phyloP scores from a whole-genome alignment of 140 eudicot species.

The Anethum foeniculum region DNA sequence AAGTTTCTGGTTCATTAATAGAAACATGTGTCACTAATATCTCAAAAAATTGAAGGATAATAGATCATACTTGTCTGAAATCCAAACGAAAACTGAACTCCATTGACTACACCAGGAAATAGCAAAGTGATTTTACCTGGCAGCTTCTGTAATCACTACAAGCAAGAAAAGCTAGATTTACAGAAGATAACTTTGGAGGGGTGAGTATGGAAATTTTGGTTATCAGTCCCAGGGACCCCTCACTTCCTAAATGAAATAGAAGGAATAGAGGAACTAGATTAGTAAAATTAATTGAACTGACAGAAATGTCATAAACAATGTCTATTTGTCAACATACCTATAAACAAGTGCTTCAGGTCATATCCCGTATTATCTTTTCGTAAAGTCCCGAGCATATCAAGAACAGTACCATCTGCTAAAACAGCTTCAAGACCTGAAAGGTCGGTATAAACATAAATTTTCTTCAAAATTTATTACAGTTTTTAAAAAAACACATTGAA shows the following conservation, averaged over 20 bases:
- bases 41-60: slow-evolving; percentile 4
- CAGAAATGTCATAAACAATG: slow-evolving; percentile 19
- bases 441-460: background rate
- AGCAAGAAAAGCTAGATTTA: slow-evolving; percentile 86
- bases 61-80: background rate
- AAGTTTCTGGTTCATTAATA: slow-evolving; percentile 51
- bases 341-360: slow-evolving; percentile 93
- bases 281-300: slow-evolving; percentile 2
- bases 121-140: slow-evolving; percentile 51
- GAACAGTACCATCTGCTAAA: slow-evolving; percentile 84
- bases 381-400: slow-evolving; percentile 91
- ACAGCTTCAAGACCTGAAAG: slow-evolving; percentile 89
- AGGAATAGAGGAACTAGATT: slow-evolving; percentile 7
- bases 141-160: slow-evolving; percentile 85
- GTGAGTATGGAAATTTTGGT: slow-evolving; percentile 89
- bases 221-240: slow-evolving; percentile 88
- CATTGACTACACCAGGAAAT: background rate
- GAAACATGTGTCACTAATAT: background rate
- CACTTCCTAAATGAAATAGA: slow-evolving; percentile 69
- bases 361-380: slow-evolving; percentile 98
- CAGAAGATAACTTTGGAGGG: slow-evolving; percentile 75
- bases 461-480: background rate
- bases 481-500: background rate
- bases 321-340: slow-evolving; percentile 39
- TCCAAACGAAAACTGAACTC: background rate